Base-by-base conservation (phyloP, 1,139 yeast species). In the Diutina rugosa region DNA sequence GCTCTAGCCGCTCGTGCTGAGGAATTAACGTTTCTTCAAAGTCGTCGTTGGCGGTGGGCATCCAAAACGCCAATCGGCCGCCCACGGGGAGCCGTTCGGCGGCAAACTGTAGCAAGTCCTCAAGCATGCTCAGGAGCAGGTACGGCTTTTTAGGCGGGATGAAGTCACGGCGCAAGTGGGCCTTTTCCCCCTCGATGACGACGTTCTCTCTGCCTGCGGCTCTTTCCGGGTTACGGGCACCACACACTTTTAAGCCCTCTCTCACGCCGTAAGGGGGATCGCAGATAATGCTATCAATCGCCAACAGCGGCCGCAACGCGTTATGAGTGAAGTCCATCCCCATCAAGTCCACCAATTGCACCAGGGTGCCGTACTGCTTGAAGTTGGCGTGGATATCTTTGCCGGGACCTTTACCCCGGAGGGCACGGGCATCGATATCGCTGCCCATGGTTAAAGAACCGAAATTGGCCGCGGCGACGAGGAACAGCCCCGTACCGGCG, bases 251-350 rank as follows among this genome's bases (percentile, higher is more conserved):
- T 55, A 95, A 79, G 0, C 98, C 97, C 68, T 95, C 99, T 63
- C 99, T 78, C 1, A 93, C 95, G 2, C 99, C 99, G 67, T 93
- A 93, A 0, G 99, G 99, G 1, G 99, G 99, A 69, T 93, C 99
- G 66, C 97, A 91, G 1, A 93, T 81, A 14, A 93, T 90, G 1
- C 90, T 79, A 64, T 93, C 97, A 18, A 95, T 78, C 46, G 65
- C 69, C 51, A 93, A 71, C 62, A 79, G 76, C 0, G 69, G 59
- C 60, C 97, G 77, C 57, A 95, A 73, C 3, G 97, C 86, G 67
- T 87, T 87, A 66, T 93, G 91, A 4, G 98, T 93, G 68, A 93
- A 93, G 69, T 93, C 99, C 95, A 93, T 89, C 12, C 95, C 85
- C 63, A 90, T 65, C 0, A 87, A 85, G 67, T 91, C 99, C 55